A percentile compares a stretch with the other conserved stretches of the same genome.
Evolutionary conservation across 83 land plant genomes (phyloP).

Genomic region (Diphasiastrum complanatum): DNA sequence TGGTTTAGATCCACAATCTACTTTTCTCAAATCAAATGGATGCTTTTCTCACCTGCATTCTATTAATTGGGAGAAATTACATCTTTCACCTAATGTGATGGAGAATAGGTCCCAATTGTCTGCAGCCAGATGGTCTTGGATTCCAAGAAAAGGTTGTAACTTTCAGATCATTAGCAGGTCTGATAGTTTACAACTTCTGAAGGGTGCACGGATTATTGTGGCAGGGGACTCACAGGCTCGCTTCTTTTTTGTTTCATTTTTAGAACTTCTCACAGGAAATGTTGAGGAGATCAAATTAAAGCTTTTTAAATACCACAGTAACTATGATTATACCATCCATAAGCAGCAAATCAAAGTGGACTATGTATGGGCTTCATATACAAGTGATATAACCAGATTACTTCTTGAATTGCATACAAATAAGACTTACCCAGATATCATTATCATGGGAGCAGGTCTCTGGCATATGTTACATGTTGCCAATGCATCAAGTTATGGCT

Average conservation of each 20-base stretch:
- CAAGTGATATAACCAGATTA: slow-evolving; percentile 36
- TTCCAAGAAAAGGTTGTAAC: slow-evolving; percentile 30
- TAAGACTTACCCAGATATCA: slow-evolving; percentile 35
- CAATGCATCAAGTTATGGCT: slow-evolving; percentile 53
- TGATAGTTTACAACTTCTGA: slow-evolving; percentile 56
- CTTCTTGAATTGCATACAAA: slow-evolving; percentile 18
- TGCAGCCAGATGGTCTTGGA: slow-evolving; percentile 21
- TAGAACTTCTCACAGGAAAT: slow-evolving; percentile 42
- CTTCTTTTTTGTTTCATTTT: slow-evolving; percentile 49
- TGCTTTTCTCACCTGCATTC: too few species aligned
- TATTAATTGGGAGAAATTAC: slow-evolving; percentile 3
- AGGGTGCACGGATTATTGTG: slow-evolving; percentile 80
- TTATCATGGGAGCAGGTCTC: slow-evolving; percentile 64
- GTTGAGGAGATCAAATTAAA: slow-evolving; percentile 28
- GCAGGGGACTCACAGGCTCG: slow-evolving; percentile 94
- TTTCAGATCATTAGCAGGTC: slow-evolving; percentile 41
- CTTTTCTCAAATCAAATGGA: too few species aligned
- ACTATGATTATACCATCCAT: slow-evolving; percentile 40
- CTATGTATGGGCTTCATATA: slow-evolving; percentile 85
- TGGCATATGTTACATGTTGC: slow-evolving; percentile 88
- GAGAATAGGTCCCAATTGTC: background rate
- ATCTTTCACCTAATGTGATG: background rate
- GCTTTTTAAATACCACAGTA: slow-evolving; percentile 68
- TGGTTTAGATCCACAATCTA: too few species aligned
- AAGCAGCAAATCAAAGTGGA: slow-evolving; percentile 45